Base-by-base conservation (phyloP, 805 yeast species). In the Yarrowia sp. region DNA sequence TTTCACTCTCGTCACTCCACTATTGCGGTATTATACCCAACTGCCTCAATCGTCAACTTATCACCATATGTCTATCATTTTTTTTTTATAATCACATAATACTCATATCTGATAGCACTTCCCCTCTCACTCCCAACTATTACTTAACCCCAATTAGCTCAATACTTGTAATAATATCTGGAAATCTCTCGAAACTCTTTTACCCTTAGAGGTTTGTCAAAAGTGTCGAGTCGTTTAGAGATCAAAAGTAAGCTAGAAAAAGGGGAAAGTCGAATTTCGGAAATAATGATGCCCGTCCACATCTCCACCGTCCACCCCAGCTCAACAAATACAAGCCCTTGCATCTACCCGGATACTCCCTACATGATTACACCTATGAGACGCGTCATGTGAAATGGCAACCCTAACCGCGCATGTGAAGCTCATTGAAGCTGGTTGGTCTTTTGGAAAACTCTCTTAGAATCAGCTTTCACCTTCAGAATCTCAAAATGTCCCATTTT, bases 321-420 rank as follows among this genome's bases (percentile, higher is more conserved):
- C 30, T 24, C 30, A 24, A 24, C 30, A 24, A 24, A 24, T 24
- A n/a, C 30, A 24, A 2, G 30, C 30, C 30, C 30, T 24, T 24
- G 30, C 30, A 24, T 24, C 30, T 24, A 36, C 38, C 13, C 38
- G 13, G 13, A 36, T 36, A 12, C 38, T 24, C 17, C 52, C 36
- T 36, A 52, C 56, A 17, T 15, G 10, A 15, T 9, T 40, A 13
- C 33, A 30, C 52, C 9, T 15, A 30, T 36, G 9, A 52, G 43
- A 52, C 58, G 43, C 43, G 56, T 42, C 63, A 15, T 20, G 49
- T 24, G 61, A 40, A 39, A 36, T 19, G 33, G 20, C 58, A 19
- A 58, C 64, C 64, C 64, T 58, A 58, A 58, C 64, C 64, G 39
- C 64, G 64, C 64, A 58, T 58, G 64, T 58, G 64, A 58, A 58